These are phyloP conservation scores for Rubus parviflorus DNA, from an alignment of 306 rosid species.

Conservation along the genomic window DNA sequence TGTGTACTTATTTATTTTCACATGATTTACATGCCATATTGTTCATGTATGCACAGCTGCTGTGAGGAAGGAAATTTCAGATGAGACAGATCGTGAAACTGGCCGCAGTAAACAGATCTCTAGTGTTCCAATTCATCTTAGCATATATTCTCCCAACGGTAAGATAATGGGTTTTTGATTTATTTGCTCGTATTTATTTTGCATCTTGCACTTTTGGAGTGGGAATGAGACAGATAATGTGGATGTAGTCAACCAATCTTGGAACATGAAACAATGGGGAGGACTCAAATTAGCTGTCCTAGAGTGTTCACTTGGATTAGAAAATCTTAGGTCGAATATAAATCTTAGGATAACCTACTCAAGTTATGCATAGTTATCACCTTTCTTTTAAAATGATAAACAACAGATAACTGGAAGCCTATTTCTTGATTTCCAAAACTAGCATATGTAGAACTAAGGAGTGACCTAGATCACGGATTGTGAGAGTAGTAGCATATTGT, in stretches of 20 bases:
- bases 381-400: neutral
- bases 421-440: neutral
- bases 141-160: constrained; percentile 91
- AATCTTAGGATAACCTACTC: neutral
- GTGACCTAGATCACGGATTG: neutral
- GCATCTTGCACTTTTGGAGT: neutral
- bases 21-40: constrained; percentile 1
- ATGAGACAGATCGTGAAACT: constrained; percentile 97
- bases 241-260: neutral
- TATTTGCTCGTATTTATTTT: neutral
- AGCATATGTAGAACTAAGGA: neutral
- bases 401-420: neutral
- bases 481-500: neutral
- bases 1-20: neutral
- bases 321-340: neutral
- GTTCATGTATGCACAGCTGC: constrained; percentile 53
- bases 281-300: neutral
- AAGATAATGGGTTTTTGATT: constrained; percentile 23
- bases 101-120: constrained; percentile 83
- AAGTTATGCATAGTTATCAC: neutral
- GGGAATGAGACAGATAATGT: neutral
- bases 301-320: neutral
- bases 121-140: constrained; percentile 89
- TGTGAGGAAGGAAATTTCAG: constrained; percentile 93
- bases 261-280: no score